Conservation (phyloP, 345 rosid species). For the Brassica juncea region DNA sequence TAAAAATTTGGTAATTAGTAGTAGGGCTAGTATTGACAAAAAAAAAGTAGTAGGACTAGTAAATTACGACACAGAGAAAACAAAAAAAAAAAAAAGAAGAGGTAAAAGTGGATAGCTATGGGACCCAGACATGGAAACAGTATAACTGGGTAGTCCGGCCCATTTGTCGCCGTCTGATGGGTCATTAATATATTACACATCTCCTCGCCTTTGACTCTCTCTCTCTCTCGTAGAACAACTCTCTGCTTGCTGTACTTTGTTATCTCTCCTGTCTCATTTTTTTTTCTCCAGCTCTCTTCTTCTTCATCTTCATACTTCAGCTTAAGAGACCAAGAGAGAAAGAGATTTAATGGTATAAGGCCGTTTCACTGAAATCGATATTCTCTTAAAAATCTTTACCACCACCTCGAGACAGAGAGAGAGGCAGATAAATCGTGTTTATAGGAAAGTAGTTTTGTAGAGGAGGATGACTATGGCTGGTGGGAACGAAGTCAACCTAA, state of each 20-base stretch:
- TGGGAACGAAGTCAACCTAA: conserved; percentile 75
- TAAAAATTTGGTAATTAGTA: neutral
- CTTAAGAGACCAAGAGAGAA: neutral
- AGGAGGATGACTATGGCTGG: conserved; percentile 63
- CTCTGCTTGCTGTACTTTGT: conserved; percentile 12
- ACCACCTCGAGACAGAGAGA: neutral
- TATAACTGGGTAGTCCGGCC: conserved; percentile 57
- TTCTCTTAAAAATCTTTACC: neutral
- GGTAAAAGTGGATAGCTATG: neutral
- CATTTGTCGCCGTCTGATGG: conserved; percentile 45
- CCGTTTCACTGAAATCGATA: neutral
- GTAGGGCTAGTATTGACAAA: neutral
- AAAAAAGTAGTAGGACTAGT: neutral
- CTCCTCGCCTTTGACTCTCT: conserved; percentile 21
- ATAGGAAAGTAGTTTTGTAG: neutral
- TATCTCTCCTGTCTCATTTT: neutral
- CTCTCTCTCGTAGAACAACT: neutral
- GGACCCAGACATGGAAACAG: conserved; percentile 50
- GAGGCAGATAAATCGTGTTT: neutral
- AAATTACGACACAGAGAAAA: neutral
- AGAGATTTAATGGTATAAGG: neutral
- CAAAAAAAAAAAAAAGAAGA: neutral
- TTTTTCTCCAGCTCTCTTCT: neutral
- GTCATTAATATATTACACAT: neutral
- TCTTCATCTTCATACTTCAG: neutral